Percentiles rank a stretch among this genome's conserved stretches.
These are phyloP conservation scores for Auricularia sp. DNA, from an alignment of 768 basidiomycete genomes.

Conservation along the genomic window DNA sequence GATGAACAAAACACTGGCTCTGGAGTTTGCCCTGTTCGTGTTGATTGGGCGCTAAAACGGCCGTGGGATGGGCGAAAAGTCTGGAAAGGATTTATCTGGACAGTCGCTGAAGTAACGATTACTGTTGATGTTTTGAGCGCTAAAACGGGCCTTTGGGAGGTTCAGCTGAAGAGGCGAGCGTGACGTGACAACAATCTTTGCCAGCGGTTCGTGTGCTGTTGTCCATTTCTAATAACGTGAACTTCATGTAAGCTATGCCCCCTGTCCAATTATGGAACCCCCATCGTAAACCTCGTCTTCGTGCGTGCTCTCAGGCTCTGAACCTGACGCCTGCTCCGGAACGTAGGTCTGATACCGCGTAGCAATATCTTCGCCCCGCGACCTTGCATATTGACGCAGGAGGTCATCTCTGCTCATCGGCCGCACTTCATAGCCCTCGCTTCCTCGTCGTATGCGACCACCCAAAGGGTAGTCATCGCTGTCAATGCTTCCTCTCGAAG, in stretches of 20 bases:
- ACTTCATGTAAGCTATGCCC: not conserved
- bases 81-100: slow-evolving; percentile 67
- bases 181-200: too few species aligned
- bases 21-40: too few species aligned
- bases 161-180: too few species aligned
- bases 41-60: too few species aligned
- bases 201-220: too few species aligned
- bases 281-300: not conserved
- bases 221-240: not conserved
- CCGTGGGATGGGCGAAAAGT: too few species aligned
- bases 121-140: not conserved
- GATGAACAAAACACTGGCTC: slow-evolving; percentile 40
- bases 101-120: slow-evolving; percentile 15
- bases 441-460: slow-evolving; percentile 49
- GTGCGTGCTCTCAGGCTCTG: slow-evolving; percentile 3
- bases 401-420: slow-evolving; percentile 54
- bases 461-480: slow-evolving; percentile 13
- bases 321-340: slow-evolving; percentile 32
- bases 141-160: too few species aligned
- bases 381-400: slow-evolving; percentile 45
- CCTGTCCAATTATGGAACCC: not conserved
- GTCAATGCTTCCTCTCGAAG: slow-evolving; percentile 9
- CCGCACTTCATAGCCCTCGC: slow-evolving; percentile 74
- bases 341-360: slow-evolving; percentile 62
- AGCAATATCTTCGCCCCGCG: slow-evolving; percentile 38